Evolutionary conservation across 1,284 basidiomycete species (phyloP).

Genomic region (Marasmius fiardii): DNA sequence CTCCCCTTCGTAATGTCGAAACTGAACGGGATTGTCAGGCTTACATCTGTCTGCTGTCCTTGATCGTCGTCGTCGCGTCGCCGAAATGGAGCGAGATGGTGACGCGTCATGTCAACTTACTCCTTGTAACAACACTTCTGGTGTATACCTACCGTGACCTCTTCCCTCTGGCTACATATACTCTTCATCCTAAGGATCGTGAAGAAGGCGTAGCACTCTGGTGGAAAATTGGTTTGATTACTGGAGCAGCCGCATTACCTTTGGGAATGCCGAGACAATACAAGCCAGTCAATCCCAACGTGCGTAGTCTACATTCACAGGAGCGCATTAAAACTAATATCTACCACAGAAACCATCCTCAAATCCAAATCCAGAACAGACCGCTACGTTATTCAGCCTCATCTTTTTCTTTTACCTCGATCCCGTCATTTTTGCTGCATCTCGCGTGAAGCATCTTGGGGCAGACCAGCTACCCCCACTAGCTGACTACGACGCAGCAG

Average conservation of each 20-base stretch:
- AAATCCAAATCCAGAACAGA: neutral
- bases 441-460: neutral
- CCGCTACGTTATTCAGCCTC: neutral
- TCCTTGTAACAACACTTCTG: neutral
- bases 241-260: neutral
- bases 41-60: neutral
- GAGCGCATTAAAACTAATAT: neutral
- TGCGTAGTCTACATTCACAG: neutral
- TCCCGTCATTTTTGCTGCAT: neutral
- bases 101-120: conserved; percentile 3
- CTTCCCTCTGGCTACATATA: conserved; percentile 7
- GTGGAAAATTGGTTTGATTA: neutral
- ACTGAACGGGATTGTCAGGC: neutral
- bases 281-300: conserved; percentile 1
- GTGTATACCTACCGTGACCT: conserved; percentile 7
- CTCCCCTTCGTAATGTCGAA: too few species aligned
- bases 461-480: conserved; percentile 35
- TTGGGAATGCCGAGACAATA: neutral
- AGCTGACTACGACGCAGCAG: conserved; percentile 40
- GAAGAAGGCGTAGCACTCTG: conserved; percentile 2
- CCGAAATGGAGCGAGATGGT: neutral
- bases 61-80: neutral
- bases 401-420: conserved; percentile 1
- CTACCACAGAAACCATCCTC: neutral
- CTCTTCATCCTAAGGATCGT: neutral